Conservation (phyloP, 371 early-diverging fungal species). For the Umbelopsis sp. region DNA sequence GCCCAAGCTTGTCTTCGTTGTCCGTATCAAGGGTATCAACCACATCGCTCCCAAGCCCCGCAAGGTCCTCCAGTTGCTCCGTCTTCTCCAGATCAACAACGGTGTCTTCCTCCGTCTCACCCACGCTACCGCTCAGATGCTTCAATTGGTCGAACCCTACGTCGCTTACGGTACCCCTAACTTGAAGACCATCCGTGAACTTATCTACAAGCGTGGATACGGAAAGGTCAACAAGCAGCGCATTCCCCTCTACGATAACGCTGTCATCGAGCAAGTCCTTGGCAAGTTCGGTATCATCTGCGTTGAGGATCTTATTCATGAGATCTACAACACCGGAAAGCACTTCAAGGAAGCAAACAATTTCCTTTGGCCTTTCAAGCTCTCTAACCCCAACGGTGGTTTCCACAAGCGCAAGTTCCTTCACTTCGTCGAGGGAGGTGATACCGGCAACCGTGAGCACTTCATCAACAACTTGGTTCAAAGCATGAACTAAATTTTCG, state of each 20-base stretch:
- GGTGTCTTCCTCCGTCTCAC: conserved; percentile 98
- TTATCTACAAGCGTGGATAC: conserved; percentile 99
- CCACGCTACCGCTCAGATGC: conserved; percentile 98
- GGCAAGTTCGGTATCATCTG: conserved; percentile 98
- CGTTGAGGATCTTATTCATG: conserved; percentile 99
- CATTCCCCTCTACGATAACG: conserved; percentile 96
- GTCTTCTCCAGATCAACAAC: conserved; percentile 99
- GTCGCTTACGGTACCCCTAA: conserved; percentile 98
- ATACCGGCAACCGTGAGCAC: conserved; percentile 95
- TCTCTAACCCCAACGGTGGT: conserved; percentile 98
- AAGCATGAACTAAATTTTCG: conserved; percentile 86
- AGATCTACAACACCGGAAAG: conserved; percentile 98
- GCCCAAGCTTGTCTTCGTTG: conserved; percentile 97
- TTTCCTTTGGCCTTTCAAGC: conserved; percentile 99
- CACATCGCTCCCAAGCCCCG: conserved; percentile 99
- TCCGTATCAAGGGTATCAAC: conserved; percentile 97
- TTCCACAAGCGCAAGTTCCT: conserved; percentile 94
- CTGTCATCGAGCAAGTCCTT: conserved; percentile 92
- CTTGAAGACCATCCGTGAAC: conserved; percentile 98
- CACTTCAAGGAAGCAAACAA: conserved; percentile 88
- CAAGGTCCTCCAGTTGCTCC: conserved; percentile 98
- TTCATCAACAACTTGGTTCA: conserved; percentile 94
- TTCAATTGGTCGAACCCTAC: conserved; percentile 97
- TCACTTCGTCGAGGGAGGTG: conserved; percentile 99
- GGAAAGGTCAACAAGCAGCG: conserved; percentile 97